Conservation (phyloP, 768 basidiomycete species). For the Suillus hirtellus region DNA sequence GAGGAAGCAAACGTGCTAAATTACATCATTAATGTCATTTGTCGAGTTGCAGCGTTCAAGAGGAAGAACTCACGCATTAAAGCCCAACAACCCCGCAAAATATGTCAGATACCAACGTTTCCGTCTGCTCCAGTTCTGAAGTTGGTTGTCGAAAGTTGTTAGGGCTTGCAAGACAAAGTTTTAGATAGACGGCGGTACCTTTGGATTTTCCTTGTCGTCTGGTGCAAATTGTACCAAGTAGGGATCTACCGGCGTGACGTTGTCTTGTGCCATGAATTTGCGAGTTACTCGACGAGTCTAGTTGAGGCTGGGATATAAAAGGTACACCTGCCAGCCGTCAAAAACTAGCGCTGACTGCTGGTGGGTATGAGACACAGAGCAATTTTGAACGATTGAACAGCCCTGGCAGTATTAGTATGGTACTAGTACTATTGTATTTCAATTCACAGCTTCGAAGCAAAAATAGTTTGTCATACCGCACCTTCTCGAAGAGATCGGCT, state of each 20-base stretch:
- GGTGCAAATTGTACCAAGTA: not conserved
- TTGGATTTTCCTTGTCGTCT: not conserved
- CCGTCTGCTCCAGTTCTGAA: not conserved
- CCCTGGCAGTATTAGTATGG: too few species aligned
- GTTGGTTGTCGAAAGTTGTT: not conserved
- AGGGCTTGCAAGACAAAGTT: not conserved
- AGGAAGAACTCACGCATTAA: not conserved
- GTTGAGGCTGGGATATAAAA: too few species aligned
- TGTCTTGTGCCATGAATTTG: not conserved
- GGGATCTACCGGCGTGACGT: not conserved
- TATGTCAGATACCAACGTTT: not conserved
- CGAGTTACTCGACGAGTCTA: not conserved
- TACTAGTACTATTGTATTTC: too few species aligned
- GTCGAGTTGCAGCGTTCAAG: not conserved
- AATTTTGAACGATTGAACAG: too few species aligned
- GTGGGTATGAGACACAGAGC: too few species aligned
- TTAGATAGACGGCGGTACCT: not conserved
- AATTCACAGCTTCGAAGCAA: too few species aligned
- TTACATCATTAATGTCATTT: not conserved
- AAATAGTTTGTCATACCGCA: too few species aligned
- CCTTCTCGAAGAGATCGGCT: too few species aligned
- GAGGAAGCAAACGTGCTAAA: not conserved
- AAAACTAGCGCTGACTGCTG: too few species aligned
- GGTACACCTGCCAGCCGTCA: too few species aligned
- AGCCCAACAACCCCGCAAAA: not conserved